A percentile compares a stretch with the other conserved stretches of the same genome.
These are phyloP conservation scores for Trifolium fragiferum DNA, from an alignment of 306 rosid genomes.

Conservation along the genomic window DNA sequence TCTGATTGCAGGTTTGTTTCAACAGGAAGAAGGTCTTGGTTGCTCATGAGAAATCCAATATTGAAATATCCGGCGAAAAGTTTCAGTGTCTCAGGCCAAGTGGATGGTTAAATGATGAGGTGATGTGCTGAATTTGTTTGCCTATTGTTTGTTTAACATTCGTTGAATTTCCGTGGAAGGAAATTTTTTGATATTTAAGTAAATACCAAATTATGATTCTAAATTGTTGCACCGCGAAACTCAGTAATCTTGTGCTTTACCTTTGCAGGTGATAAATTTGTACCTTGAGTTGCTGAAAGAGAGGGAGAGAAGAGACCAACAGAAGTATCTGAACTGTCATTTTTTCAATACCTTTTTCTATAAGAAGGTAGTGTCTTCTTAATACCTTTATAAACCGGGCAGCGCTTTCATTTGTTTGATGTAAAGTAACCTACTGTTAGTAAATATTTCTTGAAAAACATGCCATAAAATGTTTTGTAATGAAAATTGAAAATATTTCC, in stretches of 20 bases:
- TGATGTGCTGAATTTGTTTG: constrained; percentile 41
- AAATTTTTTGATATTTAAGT: background rate
- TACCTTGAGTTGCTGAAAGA: constrained; percentile 94
- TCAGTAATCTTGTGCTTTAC: constrained; percentile 32
- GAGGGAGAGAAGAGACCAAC: constrained; percentile 83
- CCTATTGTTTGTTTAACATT: constrained; percentile 8
- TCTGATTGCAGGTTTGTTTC: constrained; percentile 38
- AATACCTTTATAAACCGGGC: background rate
- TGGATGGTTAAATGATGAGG: constrained; percentile 96
- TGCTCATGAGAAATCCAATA: constrained; percentile 69
- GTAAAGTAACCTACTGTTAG: constrained; percentile 4
- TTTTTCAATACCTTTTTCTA: constrained; percentile 92
- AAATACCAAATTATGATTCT: background rate
- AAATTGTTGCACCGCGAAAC: constrained; percentile 23
- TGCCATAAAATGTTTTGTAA: constrained; percentile 15
- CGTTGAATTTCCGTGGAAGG: constrained; percentile 31
- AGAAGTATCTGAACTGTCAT: constrained; percentile 81
- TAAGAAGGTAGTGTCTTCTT: constrained; percentile 61
- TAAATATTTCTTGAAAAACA: constrained; percentile 30
- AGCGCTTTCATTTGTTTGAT: constrained; percentile 22
- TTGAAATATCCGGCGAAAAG: constrained; percentile 68
- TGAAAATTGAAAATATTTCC: constrained; percentile 5
- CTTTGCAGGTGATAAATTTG: constrained; percentile 81
- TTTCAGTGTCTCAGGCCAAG: constrained; percentile 73
- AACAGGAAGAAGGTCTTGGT: constrained; percentile 78